Conservation (phyloP, 306 rosid species). For the barrel medic (Medicago truncatula) region MtrunA17r5.0-ANR NC_053046.1:32272501-32273000, state of each 20-base stretch:
- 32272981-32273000: conserved; percentile 91
- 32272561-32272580: conserved; percentile 44
- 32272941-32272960: conserved; percentile 67
- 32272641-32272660: conserved; percentile 22
- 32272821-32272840: conserved; percentile 43
- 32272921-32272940: conserved; percentile 54
- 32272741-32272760: conserved; percentile 4
- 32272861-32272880: conserved; percentile 3
- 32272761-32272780: not conserved
- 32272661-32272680: conserved; percentile 29
- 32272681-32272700: conserved; percentile 58
- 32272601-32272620: conserved; percentile 76
- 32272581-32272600: conserved; percentile 39
- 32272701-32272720: conserved; percentile 55
- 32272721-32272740: conserved; percentile 45
- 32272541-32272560: conserved; percentile 29
- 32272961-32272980: conserved; percentile 81
- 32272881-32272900: conserved; percentile 48
- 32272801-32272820: conserved; percentile 80
- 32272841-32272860: conserved; percentile 25
- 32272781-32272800: conserved; percentile 38
- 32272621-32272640: conserved; percentile 57
- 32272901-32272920: conserved; percentile 49
- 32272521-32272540: conserved; percentile 27
- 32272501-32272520: conserved; percentile 34